Conservation (phyloP, 441 rosid genomes). For the Populus hybrid region DNA sequence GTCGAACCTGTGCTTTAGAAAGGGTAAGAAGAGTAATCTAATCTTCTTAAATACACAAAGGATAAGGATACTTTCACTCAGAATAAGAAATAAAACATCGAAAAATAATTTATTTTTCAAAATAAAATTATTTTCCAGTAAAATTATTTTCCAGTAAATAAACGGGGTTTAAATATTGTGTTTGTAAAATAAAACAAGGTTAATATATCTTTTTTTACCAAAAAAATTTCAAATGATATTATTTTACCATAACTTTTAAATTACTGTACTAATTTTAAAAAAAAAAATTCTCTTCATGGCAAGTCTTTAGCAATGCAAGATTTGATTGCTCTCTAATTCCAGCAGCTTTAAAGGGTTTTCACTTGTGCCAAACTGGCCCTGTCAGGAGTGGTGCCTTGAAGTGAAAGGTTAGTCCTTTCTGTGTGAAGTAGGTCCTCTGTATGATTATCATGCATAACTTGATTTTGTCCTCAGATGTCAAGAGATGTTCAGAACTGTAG, state of each 20-base stretch:
- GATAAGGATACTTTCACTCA: neutral
- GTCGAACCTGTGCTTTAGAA: neutral
- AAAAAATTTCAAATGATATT: no score
- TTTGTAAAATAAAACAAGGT: no score
- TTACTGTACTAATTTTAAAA: no score
- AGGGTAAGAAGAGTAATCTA: neutral
- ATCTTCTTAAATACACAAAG: neutral
- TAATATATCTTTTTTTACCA: no score
- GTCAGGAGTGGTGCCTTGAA: conserved; percentile 9
- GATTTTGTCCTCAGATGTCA: conserved; percentile 18
- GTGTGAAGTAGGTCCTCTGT: neutral
- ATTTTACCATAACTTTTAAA: no score
- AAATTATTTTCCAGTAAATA: no score
- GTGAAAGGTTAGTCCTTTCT: conserved; percentile 13
- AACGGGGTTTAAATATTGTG: no score
- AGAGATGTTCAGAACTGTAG: neutral
- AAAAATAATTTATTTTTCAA: no score
- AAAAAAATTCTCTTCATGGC: neutral
- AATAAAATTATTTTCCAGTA: no score
- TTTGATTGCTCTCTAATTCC: neutral
- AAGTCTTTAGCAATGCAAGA: neutral
- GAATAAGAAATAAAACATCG: neutral
- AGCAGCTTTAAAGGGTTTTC: neutral
- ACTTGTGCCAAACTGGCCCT: conserved; percentile 13
- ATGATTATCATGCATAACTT: conserved; percentile 14